Evolutionary conservation across 2,329 filamentous ascomycete genomes (phyloP).

Genomic region (Exutisphaerella laricina): DNA sequence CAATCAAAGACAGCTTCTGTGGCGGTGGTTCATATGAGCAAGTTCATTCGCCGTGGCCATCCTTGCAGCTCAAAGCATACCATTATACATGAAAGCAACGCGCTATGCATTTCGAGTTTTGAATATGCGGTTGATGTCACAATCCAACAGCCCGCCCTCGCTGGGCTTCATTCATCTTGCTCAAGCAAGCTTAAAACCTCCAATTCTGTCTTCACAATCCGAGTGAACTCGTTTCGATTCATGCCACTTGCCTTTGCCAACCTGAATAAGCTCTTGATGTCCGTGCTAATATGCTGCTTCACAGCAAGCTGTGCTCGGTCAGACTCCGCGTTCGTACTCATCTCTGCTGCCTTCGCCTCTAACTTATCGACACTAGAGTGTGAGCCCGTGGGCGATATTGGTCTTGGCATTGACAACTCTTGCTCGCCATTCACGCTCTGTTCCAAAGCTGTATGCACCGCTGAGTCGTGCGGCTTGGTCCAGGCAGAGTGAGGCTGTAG

Average conservation of each 20-base stretch:
- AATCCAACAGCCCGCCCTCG: too few relatives aligned
- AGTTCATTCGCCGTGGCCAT: too few relatives aligned
- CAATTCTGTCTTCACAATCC: conserved; percentile 64
- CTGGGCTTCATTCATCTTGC: conserved; percentile 46
- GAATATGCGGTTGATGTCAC: too few relatives aligned
- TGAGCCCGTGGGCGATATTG: conserved; percentile 41
- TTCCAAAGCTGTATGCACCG: conserved; percentile 12
- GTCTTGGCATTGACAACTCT: conserved; percentile 44
- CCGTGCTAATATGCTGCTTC: conserved; percentile 72
- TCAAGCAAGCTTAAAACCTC: conserved; percentile 66
- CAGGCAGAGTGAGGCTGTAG: conserved; percentile 18
- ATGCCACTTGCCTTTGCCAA: conserved; percentile 67
- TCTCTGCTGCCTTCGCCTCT: conserved; percentile 40
- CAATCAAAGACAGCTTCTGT: too few relatives aligned
- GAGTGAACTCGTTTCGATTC: conserved; percentile 67
- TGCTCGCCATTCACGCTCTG: conserved; percentile 13
- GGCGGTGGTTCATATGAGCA: too few relatives aligned
- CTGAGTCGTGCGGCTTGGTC: conserved; percentile 17
- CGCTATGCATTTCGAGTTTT: too few relatives aligned
- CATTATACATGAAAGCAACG: too few relatives aligned
- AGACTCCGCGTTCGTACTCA: conserved; percentile 20
- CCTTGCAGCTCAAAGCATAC: too few relatives aligned
- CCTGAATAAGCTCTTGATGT: conserved; percentile 69
- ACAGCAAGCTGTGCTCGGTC: conserved; percentile 66
- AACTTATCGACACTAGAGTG: conserved; percentile 49